Conservation (phyloP, 1,139 yeast species). For the Suzukiozyma palmioleophila region DNA sequence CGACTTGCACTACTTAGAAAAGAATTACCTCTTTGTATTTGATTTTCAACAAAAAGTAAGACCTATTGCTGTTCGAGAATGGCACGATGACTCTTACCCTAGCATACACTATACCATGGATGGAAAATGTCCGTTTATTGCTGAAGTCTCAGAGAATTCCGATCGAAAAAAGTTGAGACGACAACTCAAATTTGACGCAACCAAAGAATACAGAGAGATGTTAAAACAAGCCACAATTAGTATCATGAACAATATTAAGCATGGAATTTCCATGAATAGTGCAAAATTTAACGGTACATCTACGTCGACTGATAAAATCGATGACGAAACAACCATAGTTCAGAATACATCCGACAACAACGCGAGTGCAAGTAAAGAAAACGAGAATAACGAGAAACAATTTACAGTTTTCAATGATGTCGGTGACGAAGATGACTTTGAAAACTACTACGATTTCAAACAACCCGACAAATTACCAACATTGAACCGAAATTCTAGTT, state of each 20-base stretch:
- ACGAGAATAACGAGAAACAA: slow-evolving; percentile 1
- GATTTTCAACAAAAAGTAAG: slow-evolving; percentile 76
- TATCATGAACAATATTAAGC: slow-evolving; percentile 24
- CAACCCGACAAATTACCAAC: slow-evolving; percentile 19
- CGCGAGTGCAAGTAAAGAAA: slow-evolving; percentile 8
- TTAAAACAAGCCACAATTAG: slow-evolving; percentile 34
- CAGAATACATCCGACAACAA: slow-evolving; percentile 14
- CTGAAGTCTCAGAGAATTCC: slow-evolving; percentile 39
- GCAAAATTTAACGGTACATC: slow-evolving; percentile 23
- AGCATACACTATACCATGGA: slow-evolving; percentile 43
- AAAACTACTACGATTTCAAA: slow-evolving; percentile 14
- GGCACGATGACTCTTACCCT: slow-evolving; percentile 51
- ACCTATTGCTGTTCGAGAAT: slow-evolving; percentile 81
- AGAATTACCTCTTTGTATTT: slow-evolving; percentile 66
- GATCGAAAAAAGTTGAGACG: slow-evolving; percentile 37
- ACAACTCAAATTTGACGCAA: slow-evolving; percentile 36
- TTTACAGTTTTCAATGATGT: slow-evolving; percentile 1
- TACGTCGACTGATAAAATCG: slow-evolving; percentile 26
- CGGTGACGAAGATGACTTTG: slow-evolving; percentile 11
- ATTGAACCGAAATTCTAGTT: slow-evolving; percentile 27
- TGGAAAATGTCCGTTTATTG: slow-evolving; percentile 72
- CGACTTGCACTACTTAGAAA: slow-evolving; percentile 75
- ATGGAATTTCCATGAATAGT: slow-evolving; percentile 16
- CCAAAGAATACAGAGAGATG: slow-evolving; percentile 35
- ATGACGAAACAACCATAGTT: slow-evolving; percentile 12